Percentiles rank a stretch among this genome's conserved stretches.
phyloP scores from a whole-genome alignment of 768 basidiomycete species.

The Boletus edulis region DNA sequence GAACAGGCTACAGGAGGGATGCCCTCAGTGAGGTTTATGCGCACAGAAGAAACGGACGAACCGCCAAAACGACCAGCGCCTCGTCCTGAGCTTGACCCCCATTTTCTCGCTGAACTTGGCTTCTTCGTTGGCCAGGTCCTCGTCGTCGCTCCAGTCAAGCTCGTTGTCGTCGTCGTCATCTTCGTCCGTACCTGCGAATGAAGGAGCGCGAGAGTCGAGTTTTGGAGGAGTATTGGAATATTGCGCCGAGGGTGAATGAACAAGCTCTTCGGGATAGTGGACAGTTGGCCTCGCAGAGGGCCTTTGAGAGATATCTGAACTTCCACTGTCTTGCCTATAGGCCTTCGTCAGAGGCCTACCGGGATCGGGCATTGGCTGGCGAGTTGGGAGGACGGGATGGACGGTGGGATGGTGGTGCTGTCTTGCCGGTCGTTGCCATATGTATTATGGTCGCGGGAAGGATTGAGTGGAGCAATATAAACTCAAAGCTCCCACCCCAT shows the following conservation, averaged over 20 bases:
- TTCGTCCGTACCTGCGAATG: conserved; percentile 54
- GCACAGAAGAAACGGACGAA: conserved; percentile 29
- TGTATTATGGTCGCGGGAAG: conserved; percentile 1
- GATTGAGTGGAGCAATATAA: conserved; percentile 7
- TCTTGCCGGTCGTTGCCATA: conserved; percentile 13
- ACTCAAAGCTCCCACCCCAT: background rate
- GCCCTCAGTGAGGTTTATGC: background rate
- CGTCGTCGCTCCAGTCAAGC: conserved; percentile 81
- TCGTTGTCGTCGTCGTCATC: conserved; percentile 52
- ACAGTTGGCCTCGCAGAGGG: conserved; percentile 40
- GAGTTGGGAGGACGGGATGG: conserved; percentile 16
- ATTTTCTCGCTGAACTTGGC: conserved; percentile 62
- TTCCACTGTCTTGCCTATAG: conserved; percentile 12
- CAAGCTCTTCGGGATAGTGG: conserved; percentile 51
- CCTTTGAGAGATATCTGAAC: conserved; percentile 11
- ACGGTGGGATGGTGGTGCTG: background rate
- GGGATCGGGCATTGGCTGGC: conserved; percentile 18
- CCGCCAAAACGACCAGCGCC: conserved; percentile 55
- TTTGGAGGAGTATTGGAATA: conserved; percentile 27
- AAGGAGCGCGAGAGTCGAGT: conserved; percentile 40
- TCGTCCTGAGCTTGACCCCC: conserved; percentile 44
- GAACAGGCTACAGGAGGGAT: conserved; percentile 43
- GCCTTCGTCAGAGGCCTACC: conserved; percentile 3
- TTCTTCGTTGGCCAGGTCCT: conserved; percentile 70
- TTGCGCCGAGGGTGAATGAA: conserved; percentile 20